Percentiles rank a stretch among this genome's conserved stretches.
phyloP scores from a whole-genome alignment of 176 grass and related monocot genomes.

The Themeda triandra region DNA sequence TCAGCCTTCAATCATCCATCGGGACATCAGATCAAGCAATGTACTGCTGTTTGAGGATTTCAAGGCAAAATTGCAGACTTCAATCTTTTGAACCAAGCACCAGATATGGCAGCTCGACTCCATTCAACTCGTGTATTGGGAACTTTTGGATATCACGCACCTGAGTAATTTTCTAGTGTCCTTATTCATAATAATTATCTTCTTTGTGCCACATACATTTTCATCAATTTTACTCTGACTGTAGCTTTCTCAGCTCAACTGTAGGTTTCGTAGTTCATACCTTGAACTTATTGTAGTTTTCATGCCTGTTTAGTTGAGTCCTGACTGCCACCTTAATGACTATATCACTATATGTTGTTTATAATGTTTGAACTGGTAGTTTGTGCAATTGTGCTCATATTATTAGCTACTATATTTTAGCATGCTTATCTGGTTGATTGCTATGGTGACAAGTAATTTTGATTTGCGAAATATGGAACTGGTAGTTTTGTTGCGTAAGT shows the following conservation, averaged over 20 bases:
- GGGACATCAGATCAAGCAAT: constrained; percentile 82
- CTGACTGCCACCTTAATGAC: neutral
- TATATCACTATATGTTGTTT: neutral
- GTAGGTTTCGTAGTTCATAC: neutral
- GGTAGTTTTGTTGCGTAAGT: neutral
- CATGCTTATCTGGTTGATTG: constrained; percentile 15
- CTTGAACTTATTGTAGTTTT: constrained; percentile 8
- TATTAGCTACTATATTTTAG: neutral
- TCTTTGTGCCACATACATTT: neutral
- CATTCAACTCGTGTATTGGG: constrained; percentile 77
- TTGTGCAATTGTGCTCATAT: neutral
- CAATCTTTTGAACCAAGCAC: constrained; percentile 74
- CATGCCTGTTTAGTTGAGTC: neutral
- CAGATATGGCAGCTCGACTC: constrained; percentile 76
- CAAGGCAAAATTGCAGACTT: constrained; percentile 75
- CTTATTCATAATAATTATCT: constrained; percentile 21
- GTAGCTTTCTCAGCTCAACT: neutral
- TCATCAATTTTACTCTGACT: neutral
- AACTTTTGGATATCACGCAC: constrained; percentile 71
- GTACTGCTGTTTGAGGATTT: constrained; percentile 73
- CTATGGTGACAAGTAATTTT: neutral
- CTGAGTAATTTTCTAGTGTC: constrained; percentile 50
- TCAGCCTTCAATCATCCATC: constrained; percentile 68
- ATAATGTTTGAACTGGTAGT: neutral
- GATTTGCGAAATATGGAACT: neutral